Evolutionary conservation across 345 rosid genomes (phyloP).

Genomic region (Lepidium aucheri): DNA sequence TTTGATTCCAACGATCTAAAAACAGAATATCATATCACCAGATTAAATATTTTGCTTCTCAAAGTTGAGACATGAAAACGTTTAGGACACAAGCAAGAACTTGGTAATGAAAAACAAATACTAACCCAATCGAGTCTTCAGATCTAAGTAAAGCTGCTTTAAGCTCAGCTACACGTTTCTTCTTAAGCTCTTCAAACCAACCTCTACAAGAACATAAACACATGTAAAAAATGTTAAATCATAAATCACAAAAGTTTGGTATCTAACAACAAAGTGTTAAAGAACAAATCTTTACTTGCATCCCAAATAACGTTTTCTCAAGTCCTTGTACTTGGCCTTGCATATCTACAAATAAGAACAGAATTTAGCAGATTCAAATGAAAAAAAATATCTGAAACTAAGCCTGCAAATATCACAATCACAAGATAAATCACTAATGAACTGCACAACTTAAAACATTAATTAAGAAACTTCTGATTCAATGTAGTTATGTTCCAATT

Average conservation of each 20-base stretch:
- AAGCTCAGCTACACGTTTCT: slow-evolving; percentile 67
- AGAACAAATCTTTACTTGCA: slow-evolving; percentile 44
- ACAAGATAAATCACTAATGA: neutral
- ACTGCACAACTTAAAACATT: too few relatives aligned
- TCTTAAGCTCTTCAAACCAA: slow-evolving; percentile 81
- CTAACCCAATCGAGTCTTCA: slow-evolving; percentile 75
- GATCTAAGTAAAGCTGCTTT: slow-evolving; percentile 62
- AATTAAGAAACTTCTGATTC: neutral
- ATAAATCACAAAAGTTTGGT: neutral
- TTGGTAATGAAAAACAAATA: neutral
- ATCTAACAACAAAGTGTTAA: neutral
- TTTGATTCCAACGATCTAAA: slow-evolving; percentile 68
- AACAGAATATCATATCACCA: neutral
- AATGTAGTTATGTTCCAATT: neutral
- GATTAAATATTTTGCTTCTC: neutral
- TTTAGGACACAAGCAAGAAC: neutral
- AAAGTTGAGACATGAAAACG: neutral
- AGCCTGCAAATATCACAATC: neutral
- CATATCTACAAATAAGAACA: slow-evolving; percentile 45
- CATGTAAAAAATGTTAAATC: neutral
- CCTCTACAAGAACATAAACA: slow-evolving; percentile 34
- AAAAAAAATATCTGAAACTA: neutral
- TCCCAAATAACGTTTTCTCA: slow-evolving; percentile 53
- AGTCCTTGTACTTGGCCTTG: slow-evolving; percentile 68
- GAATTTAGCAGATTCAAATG: neutral